phyloP scores from a whole-genome alignment of 495 filamentous ascomycete species.

The Trichocladium antarcticum region DNA sequence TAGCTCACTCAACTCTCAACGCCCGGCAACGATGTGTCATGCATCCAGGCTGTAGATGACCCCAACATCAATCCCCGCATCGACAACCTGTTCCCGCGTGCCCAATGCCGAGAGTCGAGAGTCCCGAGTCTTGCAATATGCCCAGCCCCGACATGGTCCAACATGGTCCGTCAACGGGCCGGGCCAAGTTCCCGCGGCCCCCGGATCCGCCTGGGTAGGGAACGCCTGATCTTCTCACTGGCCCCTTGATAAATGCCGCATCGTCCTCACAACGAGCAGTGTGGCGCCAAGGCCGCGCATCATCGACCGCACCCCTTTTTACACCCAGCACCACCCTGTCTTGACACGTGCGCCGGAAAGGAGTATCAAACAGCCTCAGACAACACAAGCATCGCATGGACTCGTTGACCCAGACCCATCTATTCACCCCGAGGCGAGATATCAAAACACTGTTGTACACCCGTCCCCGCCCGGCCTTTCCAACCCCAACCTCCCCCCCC shows the following conservation, averaged over 20 bases:
- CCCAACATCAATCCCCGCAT: no score
- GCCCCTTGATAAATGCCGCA: neutral
- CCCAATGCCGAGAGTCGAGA: no score
- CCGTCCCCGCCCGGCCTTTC: neutral
- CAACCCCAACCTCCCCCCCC: neutral
- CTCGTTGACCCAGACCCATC: neutral
- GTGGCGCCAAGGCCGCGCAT: neutral
- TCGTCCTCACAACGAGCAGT: neutral
- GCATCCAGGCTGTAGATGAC: no score
- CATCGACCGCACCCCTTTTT: no score
- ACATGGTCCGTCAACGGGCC: neutral
- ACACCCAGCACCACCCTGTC: no score
- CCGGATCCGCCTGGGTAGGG: neutral
- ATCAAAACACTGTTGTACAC: slow-evolving; percentile 4
- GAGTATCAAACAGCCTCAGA: neutral
- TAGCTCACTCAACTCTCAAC: no score
- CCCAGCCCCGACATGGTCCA: neutral
- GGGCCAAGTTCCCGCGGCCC: neutral
- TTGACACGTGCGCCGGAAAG: neutral
- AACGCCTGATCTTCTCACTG: neutral
- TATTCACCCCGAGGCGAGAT: neutral
- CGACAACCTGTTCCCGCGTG: no score
- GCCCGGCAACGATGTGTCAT: no score
- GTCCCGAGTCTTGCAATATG: no score
- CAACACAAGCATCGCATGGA: neutral